A percentile compares a stretch with the other conserved stretches of the same genome.
Evolutionary conservation across 805 yeast species (phyloP).

Genomic region (Allodekkera sacchari): DNA sequence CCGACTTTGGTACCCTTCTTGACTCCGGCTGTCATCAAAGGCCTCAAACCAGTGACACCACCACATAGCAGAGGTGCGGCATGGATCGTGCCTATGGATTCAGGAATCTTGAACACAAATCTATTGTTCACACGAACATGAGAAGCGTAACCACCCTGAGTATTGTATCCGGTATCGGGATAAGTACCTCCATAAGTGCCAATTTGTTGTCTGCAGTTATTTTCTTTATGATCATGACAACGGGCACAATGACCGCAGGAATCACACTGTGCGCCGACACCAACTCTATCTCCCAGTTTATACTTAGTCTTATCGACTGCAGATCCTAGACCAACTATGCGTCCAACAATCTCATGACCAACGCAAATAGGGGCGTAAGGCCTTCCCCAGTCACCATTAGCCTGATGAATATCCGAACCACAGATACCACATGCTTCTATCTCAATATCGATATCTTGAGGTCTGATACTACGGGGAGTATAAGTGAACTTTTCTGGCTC

Average conservation of each 20-base stretch:
- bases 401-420: slow-evolving; percentile 45
- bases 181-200: slow-evolving; percentile 45
- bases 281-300: slow-evolving; percentile 41
- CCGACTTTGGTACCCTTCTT: slow-evolving; percentile 43
- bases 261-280: slow-evolving; percentile 36
- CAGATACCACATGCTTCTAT: slow-evolving; percentile 39
- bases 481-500: slow-evolving; percentile 8
- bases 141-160: slow-evolving; percentile 43
- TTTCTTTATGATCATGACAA: slow-evolving; percentile 29
- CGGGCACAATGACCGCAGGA: slow-evolving; percentile 31
- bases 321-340: slow-evolving; percentile 30
- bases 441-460: slow-evolving; percentile 31
- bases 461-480: slow-evolving; percentile 7
- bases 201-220: slow-evolving; percentile 39
- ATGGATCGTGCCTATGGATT: slow-evolving; percentile 27
- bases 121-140: slow-evolving; percentile 34
- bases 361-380: slow-evolving; percentile 16
- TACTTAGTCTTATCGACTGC: slow-evolving; percentile 20
- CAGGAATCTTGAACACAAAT: slow-evolving; percentile 41
- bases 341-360: slow-evolving; percentile 41
- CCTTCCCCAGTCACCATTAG: slow-evolving; percentile 20
- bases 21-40: slow-evolving; percentile 30
- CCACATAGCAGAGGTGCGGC: slow-evolving; percentile 54
- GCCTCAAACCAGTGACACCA: slow-evolving; percentile 45
- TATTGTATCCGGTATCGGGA: slow-evolving; percentile 31